Conservation (phyloP, 2,329 filamentous ascomycete genomes). For the Nemania sp. region DNA sequence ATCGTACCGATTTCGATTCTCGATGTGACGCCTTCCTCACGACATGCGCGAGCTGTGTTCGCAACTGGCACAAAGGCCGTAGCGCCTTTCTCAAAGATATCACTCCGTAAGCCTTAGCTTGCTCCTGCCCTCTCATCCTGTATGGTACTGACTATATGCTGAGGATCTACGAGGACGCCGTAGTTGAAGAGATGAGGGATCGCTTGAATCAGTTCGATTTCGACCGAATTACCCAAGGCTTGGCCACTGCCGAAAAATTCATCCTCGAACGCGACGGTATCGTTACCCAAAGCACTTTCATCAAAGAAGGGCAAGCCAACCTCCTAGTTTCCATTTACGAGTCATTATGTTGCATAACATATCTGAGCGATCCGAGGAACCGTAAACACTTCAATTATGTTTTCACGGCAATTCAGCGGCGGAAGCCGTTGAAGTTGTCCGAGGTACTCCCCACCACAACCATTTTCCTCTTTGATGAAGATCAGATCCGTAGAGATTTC, state of each 20-base stretch:
- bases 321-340: slow-evolving; percentile 88
- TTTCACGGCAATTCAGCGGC: slow-evolving; percentile 83
- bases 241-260: slow-evolving; percentile 67
- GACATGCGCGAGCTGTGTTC: slow-evolving; percentile 76
- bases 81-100: slow-evolving; percentile 72
- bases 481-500: slow-evolving; percentile 73
- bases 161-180: slow-evolving; percentile 60
- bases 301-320: slow-evolving; percentile 61
- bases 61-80: slow-evolving; percentile 79
- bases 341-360: slow-evolving; percentile 84
- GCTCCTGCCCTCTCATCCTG: background rate
- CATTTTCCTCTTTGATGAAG: slow-evolving; percentile 82
- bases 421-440: slow-evolving; percentile 80
- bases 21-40: slow-evolving; percentile 70
- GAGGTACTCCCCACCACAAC: slow-evolving; percentile 84
- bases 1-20: slow-evolving; percentile 69
- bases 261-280: slow-evolving; percentile 58
- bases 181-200: slow-evolving; percentile 64
- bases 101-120: slow-evolving; percentile 68
- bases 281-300: slow-evolving; percentile 56
- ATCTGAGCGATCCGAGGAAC: slow-evolving; percentile 70
- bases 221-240: slow-evolving; percentile 69
- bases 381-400: slow-evolving; percentile 79
- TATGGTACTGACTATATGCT: slow-evolving; percentile 27
- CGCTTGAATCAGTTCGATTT: slow-evolving; percentile 72